Conservation (phyloP, 2,329 filamentous ascomycete species). For the Penicillium vulpinum region DNA sequence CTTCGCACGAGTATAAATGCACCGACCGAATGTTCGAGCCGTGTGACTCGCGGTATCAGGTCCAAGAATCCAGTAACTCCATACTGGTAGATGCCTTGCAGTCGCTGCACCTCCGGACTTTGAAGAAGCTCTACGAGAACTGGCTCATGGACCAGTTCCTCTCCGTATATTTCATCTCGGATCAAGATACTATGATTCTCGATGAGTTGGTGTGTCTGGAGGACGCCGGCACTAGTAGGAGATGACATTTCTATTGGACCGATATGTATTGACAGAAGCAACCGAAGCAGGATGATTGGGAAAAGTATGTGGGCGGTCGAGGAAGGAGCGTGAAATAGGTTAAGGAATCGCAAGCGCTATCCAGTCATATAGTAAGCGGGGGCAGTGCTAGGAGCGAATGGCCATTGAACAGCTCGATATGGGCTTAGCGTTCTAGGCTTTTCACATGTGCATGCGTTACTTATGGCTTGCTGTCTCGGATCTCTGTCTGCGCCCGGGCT, state of each 20-base stretch:
- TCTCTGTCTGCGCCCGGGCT: too few species aligned
- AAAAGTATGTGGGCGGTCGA: not conserved
- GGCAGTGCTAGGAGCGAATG: too few species aligned
- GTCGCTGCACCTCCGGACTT: constrained; percentile 34
- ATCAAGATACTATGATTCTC: constrained; percentile 25
- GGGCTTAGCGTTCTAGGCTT: too few species aligned
- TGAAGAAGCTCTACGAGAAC: constrained; percentile 41
- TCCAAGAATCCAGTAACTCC: constrained; percentile 40
- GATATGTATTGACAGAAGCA: not conserved
- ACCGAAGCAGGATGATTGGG: not conserved
- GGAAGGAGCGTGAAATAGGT: not conserved
- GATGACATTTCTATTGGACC: not conserved
- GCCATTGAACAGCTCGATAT: too few species aligned
- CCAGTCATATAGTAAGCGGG: too few species aligned
- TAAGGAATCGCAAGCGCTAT: too few species aligned
- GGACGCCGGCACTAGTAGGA: not conserved
- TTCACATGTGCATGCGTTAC: too few species aligned
- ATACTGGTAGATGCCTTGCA: constrained; percentile 40
- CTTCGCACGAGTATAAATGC: constrained; percentile 42
- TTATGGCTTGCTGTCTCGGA: too few species aligned
- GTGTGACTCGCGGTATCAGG: constrained; percentile 38
- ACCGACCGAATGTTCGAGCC: constrained; percentile 45
- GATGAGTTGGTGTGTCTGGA: constrained; percentile 22
- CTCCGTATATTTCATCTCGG: constrained; percentile 40
- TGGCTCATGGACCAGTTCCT: constrained; percentile 35